phyloP scores from a whole-genome alignment of 2,329 filamentous ascomycete genomes.

The Neurospora sp. region DNA sequence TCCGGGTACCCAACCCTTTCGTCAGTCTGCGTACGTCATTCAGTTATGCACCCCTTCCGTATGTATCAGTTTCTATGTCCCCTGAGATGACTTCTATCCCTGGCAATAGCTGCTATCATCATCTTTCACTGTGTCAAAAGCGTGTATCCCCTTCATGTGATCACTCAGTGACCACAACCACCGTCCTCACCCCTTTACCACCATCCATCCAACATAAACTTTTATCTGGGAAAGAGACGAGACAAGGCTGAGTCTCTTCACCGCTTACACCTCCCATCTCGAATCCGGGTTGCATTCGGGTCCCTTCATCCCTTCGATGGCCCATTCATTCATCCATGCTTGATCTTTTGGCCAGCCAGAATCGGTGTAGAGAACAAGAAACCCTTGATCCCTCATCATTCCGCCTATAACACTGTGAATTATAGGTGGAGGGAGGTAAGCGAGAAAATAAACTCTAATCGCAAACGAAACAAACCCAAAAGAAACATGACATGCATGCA shows the following conservation, averaged over 20 bases:
- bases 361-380: not conserved
- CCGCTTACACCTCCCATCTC: not conserved
- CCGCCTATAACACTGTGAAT: not conserved
- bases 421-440: not conserved
- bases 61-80: not conserved
- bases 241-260: not conserved
- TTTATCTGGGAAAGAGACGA: not conserved
- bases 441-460: not conserved
- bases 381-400: not conserved
- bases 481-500: not conserved
- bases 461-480: not conserved
- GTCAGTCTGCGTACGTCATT: not conserved
- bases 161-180: not conserved
- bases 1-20: not conserved
- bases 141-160: not conserved
- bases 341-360: not conserved
- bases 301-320: not conserved
- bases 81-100: not conserved
- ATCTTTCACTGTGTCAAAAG: not conserved
- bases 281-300: not conserved
- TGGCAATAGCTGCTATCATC: not conserved
- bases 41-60: not conserved
- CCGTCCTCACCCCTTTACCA: not conserved
- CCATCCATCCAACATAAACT: not conserved
- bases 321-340: not conserved